Percentiles rank a stretch among this genome's conserved stretches.
These are phyloP conservation scores for Magnolia sinica DNA, from an alignment of 164 flowering plant genomes.

Conservation along the genomic window DNA sequence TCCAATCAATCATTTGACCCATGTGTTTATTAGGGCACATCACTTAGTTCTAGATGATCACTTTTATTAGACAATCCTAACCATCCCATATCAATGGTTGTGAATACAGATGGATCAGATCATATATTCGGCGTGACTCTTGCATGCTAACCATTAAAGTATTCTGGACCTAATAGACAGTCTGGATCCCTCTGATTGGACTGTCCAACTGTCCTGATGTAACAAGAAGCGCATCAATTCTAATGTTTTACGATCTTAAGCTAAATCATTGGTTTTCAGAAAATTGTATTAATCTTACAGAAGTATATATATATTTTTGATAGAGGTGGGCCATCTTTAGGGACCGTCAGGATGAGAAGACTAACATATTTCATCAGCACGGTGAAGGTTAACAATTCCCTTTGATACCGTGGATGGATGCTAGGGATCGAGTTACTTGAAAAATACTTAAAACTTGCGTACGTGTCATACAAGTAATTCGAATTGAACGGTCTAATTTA, in stretches of 20 bases:
- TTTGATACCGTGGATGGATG: too few relatives aligned
- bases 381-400: too few relatives aligned
- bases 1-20: too few relatives aligned
- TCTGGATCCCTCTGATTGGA: neutral
- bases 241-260: neutral
- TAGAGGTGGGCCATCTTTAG: neutral
- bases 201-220: neutral
- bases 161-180: neutral
- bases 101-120: neutral
- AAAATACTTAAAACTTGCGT: too few relatives aligned
- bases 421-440: too few relatives aligned
- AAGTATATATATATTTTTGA: neutral
- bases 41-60: neutral
- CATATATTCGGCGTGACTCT: neutral
- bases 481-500: too few relatives aligned
- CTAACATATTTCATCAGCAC: too few relatives aligned
- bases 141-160: neutral
- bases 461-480: too few relatives aligned
- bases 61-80: neutral
- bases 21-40: too few relatives aligned
- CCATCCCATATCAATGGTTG: neutral
- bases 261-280: neutral
- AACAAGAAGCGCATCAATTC: neutral
- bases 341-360: neutral
- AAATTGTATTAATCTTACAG: neutral